These are phyloP conservation scores for Talaromyces sp. DNA, from an alignment of 2,329 filamentous ascomycete species.

Conservation along the genomic window DNA sequence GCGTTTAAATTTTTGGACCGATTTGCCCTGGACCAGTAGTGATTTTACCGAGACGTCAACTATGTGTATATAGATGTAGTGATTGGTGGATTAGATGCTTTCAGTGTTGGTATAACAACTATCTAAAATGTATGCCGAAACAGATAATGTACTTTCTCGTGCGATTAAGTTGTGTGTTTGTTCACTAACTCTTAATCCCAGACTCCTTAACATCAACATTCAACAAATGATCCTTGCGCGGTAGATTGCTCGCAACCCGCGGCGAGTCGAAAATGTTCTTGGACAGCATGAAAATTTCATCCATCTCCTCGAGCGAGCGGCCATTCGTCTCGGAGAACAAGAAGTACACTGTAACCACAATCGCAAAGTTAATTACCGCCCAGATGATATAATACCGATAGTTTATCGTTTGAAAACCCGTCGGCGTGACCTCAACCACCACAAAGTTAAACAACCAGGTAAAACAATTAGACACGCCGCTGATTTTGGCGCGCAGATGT, in stretches of 20 bases:
- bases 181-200: background rate
- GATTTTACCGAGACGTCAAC: background rate
- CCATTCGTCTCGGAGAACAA: constrained; percentile 37
- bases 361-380: constrained; percentile 32
- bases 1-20: constrained; percentile 62
- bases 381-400: constrained; percentile 43
- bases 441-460: constrained; percentile 36
- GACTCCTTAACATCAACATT: background rate
- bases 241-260: constrained; percentile 15
- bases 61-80: background rate
- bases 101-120: background rate
- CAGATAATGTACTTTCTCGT: background rate
- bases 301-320: constrained; percentile 33
- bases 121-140: background rate
- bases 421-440: constrained; percentile 31
- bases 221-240: background rate
- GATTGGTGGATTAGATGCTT: background rate
- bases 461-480: constrained; percentile 47
- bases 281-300: constrained; percentile 31
- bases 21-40: constrained; percentile 52
- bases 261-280: constrained; percentile 24
- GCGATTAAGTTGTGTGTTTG: background rate
- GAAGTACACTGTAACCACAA: constrained; percentile 24
- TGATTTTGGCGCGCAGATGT: constrained; percentile 42
- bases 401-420: constrained; percentile 40